These are phyloP conservation scores for Xerocomellus dryophilus DNA, from an alignment of 768 basidiomycete genomes.

Conservation along the genomic window DNA sequence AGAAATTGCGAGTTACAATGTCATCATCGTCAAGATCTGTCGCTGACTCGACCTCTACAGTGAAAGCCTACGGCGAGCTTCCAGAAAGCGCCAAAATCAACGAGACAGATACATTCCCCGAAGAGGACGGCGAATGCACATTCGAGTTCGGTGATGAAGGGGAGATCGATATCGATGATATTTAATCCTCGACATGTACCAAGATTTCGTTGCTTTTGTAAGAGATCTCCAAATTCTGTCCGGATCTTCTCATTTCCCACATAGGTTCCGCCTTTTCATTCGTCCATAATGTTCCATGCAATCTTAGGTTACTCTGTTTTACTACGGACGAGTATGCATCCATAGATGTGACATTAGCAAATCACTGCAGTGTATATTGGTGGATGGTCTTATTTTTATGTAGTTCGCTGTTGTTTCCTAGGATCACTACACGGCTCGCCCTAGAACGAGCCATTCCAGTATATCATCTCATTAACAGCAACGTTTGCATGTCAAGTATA, in stretches of 20 bases:
- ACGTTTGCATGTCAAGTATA: slow-evolving; percentile 69
- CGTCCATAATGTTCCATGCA: slow-evolving; percentile 8
- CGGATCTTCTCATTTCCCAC: slow-evolving; percentile 2
- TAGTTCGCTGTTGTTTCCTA: slow-evolving; percentile 2
- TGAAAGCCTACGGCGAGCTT: slow-evolving; percentile 97
- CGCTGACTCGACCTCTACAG: slow-evolving; percentile 34
- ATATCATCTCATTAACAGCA: slow-evolving; percentile 39
- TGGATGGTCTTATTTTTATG: slow-evolving; percentile 12
- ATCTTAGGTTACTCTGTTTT: slow-evolving; percentile 7
- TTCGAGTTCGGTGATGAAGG: slow-evolving; percentile 90
- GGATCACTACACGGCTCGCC: background rate
- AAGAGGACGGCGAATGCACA: slow-evolving; percentile 84
- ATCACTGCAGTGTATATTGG: slow-evolving; percentile 14
- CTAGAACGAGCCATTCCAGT: background rate
- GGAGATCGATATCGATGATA: slow-evolving; percentile 88
- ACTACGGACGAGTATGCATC: slow-evolving; percentile 13
- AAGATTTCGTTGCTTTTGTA: slow-evolving; percentile 12
- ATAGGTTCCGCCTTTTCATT: slow-evolving; percentile 14
- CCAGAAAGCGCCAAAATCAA: slow-evolving; percentile 97
- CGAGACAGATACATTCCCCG: slow-evolving; percentile 91
- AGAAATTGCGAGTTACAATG: slow-evolving; percentile 57
- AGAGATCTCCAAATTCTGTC: background rate
- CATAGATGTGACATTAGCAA: slow-evolving; percentile 27
- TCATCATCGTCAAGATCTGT: slow-evolving; percentile 1
- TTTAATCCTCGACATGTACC: slow-evolving; percentile 43